These are phyloP conservation scores for Solanum gandarillasii DNA, from an alignment of 257 asterid genomes.

Conservation along the genomic window DNA sequence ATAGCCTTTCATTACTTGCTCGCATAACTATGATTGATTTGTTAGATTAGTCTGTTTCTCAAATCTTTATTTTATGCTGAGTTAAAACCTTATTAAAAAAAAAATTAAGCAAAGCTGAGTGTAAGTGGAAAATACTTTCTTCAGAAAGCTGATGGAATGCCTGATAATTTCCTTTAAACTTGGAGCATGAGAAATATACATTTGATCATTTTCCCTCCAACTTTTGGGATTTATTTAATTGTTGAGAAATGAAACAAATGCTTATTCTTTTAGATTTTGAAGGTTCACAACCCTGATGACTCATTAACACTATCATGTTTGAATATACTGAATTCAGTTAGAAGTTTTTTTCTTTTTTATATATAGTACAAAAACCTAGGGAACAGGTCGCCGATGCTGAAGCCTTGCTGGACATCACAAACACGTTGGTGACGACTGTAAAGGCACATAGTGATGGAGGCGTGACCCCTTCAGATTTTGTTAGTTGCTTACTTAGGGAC, in stretches of 20 bases:
- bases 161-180: not conserved
- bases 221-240: not conserved
- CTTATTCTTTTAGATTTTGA: not conserved
- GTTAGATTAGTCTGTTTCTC: not conserved
- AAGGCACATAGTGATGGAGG: conserved; percentile 67
- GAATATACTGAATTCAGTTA: not conserved
- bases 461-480: conserved; percentile 65
- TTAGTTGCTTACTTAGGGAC: conserved; percentile 56
- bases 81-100: not conserved
- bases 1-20: not conserved
- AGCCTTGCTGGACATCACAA: conserved; percentile 79
- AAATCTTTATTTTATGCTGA: not conserved
- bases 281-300: not conserved
- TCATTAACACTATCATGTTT: not conserved
- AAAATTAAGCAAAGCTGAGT: not conserved
- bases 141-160: not conserved
- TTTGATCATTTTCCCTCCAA: not conserved
- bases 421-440: conserved; percentile 72
- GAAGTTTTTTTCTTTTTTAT: not conserved
- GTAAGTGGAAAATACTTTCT: not conserved
- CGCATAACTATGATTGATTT: not conserved
- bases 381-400: conserved; percentile 97
- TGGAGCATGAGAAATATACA: not conserved
- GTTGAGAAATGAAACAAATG: not conserved
- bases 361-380: conserved; percentile 71